These are phyloP conservation scores for Anaeromyces robustus DNA, from an alignment of 192 early-diverging fungal genomes.

Conservation along the genomic window DNA sequence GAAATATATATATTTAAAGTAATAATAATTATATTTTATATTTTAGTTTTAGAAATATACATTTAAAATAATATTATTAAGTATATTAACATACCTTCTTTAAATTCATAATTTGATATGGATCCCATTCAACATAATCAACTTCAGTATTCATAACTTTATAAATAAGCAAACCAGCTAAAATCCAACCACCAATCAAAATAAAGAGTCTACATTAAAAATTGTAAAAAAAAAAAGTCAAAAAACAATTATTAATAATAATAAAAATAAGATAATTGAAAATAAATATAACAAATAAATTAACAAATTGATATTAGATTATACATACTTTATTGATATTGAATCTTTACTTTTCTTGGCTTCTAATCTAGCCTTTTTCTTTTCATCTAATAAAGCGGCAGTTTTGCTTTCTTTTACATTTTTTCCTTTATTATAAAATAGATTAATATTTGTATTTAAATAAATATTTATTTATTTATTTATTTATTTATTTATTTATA, in stretches of 20 bases:
- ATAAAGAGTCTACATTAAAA: background rate
- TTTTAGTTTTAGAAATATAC: too few species aligned
- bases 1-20: too few species aligned
- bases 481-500: too few species aligned
- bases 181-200: background rate
- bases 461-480: too few species aligned
- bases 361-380: background rate
- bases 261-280: too few species aligned
- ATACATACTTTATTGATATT: background rate
- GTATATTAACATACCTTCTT: background rate
- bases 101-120: background rate
- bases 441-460: too few species aligned
- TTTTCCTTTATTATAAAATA: background rate
- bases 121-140: background rate
- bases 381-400: background rate
- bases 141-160: background rate
- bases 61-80: background rate
- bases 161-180: background rate
- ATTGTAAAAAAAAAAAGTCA: too few species aligned
- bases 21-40: too few species aligned
- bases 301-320: too few species aligned
- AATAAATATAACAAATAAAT: too few species aligned
- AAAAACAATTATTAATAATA: too few species aligned
- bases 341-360: background rate
- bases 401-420: background rate